Conservation (phyloP, 345 rosid species). For the Sonneratia alba region DNA sequence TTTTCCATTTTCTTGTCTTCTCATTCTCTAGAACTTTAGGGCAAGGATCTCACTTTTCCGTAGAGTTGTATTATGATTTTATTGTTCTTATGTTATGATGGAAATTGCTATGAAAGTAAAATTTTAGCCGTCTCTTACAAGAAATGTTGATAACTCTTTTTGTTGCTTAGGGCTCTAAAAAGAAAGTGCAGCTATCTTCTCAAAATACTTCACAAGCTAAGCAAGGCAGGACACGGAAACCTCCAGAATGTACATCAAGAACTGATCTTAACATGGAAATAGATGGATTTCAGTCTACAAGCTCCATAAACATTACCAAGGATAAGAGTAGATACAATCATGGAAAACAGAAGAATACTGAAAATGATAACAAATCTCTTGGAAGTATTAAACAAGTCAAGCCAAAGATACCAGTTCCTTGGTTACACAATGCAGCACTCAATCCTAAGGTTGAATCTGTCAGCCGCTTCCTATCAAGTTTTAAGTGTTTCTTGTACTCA, state of each 20-base stretch:
- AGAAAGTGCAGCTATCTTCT: background rate
- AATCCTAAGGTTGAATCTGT: slow-evolving; percentile 29
- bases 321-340: background rate
- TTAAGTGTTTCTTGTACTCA: slow-evolving; percentile 5
- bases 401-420: background rate
- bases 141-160: background rate
- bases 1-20: background rate
- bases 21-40: background rate
- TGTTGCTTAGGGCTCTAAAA: background rate
- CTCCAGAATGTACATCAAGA: slow-evolving; percentile 1
- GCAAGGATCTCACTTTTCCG: background rate
- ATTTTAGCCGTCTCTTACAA: background rate
- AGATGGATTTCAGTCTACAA: background rate
- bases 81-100: background rate
- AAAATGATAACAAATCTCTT: background rate
- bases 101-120: background rate
- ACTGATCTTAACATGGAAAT: background rate
- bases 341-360: background rate
- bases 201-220: background rate
- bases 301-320: background rate
- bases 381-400: background rate
- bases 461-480: slow-evolving; percentile 2
- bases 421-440: slow-evolving; percentile 22
- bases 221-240: background rate
- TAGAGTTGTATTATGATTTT: background rate